Evolutionary conservation across 2,329 filamentous ascomycete genomes (phyloP).

Genomic region (Curvularia verruculosa): DNA sequence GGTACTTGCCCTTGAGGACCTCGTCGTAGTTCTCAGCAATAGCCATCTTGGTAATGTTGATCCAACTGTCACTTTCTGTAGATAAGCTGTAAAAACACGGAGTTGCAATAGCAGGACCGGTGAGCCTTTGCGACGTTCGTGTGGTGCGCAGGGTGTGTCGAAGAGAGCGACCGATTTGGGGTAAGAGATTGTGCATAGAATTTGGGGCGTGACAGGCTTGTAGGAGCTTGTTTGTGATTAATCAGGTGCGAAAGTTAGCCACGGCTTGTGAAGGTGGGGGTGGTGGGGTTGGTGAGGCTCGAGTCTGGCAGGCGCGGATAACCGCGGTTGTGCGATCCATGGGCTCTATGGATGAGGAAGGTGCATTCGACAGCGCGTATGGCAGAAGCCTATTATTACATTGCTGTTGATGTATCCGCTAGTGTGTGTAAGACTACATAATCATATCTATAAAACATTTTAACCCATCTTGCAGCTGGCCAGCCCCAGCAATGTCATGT

Average conservation of each 20-base stretch:
- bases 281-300: conserved; percentile 32
- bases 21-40: conserved; percentile 44
- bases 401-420: conserved; percentile 2
- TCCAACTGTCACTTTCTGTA: conserved; percentile 13
- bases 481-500: conserved; percentile 1
- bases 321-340: conserved; percentile 23
- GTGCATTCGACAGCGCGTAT: conserved; percentile 9
- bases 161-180: conserved; percentile 13
- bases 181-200: conserved; percentile 18
- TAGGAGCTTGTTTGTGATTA: conserved; percentile 15
- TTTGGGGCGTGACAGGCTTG: conserved; percentile 16
- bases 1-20: conserved; percentile 66
- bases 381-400: neutral
- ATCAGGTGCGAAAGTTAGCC: conserved; percentile 14
- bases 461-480: neutral
- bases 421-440: conserved; percentile 13
- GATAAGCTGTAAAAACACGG: conserved; percentile 12
- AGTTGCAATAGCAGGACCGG: neutral
- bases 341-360: conserved; percentile 25
- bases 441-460: conserved; percentile 12
- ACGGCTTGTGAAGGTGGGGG: conserved; percentile 28
- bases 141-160: conserved; percentile 8
- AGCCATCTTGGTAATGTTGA: conserved; percentile 32
- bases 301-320: conserved; percentile 29
- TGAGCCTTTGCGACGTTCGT: conserved; percentile 1